Conservation (phyloP, 2,329 filamentous ascomycete species). For the Hypoxylon sp. region DNA sequence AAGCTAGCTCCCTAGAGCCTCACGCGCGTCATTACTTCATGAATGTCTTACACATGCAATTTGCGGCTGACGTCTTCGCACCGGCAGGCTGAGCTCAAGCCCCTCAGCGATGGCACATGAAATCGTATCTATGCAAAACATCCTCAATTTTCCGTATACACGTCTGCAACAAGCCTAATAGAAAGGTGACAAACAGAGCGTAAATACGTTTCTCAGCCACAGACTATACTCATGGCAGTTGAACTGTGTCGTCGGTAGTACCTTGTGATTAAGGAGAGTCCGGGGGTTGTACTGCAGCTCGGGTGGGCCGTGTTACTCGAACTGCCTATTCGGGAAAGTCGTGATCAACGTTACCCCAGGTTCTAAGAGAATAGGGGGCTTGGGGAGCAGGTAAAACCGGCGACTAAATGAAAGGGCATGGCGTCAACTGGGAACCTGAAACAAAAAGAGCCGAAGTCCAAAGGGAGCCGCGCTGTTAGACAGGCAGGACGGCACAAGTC, state of each 20-base stretch:
- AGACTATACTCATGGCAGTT: neutral
- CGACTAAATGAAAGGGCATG: constrained; percentile 6
- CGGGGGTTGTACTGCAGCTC: constrained; percentile 14
- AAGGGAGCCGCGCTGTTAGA: constrained; percentile 22
- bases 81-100: neutral
- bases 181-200: neutral
- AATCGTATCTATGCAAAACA: constrained; percentile 19
- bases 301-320: constrained; percentile 25
- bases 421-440: constrained; percentile 24
- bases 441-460: constrained; percentile 34
- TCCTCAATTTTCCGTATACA: neutral
- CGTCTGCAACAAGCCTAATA: neutral
- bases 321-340: constrained; percentile 40
- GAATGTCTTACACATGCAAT: constrained; percentile 23
- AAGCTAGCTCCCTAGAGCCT: constrained; percentile 33
- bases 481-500: constrained; percentile 19
- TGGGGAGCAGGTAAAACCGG: constrained; percentile 19
- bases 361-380: constrained; percentile 18
- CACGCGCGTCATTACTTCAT: constrained; percentile 30
- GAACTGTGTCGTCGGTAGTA: constrained; percentile 2
- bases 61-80: neutral
- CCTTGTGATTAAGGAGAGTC: constrained; percentile 26
- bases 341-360: constrained; percentile 43
- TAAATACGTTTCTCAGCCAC: neutral
- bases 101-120: constrained; percentile 3